Evolutionary conservation across 129 eudicot genomes (phyloP).

Genomic region (Deinandra increscens): DNA sequence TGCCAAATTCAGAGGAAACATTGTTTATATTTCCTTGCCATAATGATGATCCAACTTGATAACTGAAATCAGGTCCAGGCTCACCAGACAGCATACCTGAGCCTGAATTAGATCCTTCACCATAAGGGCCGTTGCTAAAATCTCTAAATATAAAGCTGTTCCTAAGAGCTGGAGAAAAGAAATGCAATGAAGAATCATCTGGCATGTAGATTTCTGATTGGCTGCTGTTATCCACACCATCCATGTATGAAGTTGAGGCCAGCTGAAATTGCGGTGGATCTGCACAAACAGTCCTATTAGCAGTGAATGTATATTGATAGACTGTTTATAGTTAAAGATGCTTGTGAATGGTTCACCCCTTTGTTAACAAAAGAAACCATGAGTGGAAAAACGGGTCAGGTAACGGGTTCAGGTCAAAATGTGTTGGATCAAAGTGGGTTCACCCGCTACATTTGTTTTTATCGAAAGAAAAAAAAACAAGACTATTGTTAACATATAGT

Average conservation of each 20-base stretch:
- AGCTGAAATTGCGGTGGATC: constrained; percentile 30
- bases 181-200: constrained; percentile 18
- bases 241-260: constrained; percentile 17
- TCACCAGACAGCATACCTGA: constrained; percentile 20
- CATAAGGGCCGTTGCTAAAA: constrained; percentile 25
- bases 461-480: background rate
- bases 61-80: constrained; percentile 22
- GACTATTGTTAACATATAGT: background rate
- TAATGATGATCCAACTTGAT: constrained; percentile 21
- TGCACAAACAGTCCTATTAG: constrained; percentile 24
- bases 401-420: too few relatives aligned
- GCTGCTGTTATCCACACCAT: constrained; percentile 3
- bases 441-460: background rate
- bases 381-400: too few relatives aligned
- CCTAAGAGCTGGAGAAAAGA: constrained; percentile 27
- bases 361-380: too few relatives aligned
- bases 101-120: constrained; percentile 33
- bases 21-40: constrained; percentile 21
- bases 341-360: too few relatives aligned
- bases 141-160: constrained; percentile 28
- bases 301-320: too few relatives aligned
- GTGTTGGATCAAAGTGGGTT: background rate
- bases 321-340: too few relatives aligned
- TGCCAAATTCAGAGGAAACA: constrained; percentile 25
- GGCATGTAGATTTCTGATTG: constrained; percentile 20